Percentiles rank a stretch among this genome's conserved stretches.
Evolutionary conservation across 1,284 basidiomycete genomes (phyloP).

Genomic region (Mycosarcoma maydis): DNA sequence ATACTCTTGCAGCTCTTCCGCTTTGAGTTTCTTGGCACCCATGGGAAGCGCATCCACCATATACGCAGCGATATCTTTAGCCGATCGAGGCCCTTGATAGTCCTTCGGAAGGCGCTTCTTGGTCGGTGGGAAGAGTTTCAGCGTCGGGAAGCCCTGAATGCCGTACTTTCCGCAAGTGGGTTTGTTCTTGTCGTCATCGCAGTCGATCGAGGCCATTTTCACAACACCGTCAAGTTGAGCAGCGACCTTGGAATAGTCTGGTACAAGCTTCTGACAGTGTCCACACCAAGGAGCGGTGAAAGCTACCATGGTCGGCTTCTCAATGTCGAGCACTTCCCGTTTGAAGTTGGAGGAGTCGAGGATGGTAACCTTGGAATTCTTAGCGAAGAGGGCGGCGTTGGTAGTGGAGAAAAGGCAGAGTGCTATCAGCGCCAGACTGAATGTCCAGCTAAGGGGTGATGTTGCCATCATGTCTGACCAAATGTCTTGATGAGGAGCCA

Average conservation of each 20-base stretch:
- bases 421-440: slow-evolving; percentile 35
- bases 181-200: slow-evolving; percentile 85
- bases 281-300: slow-evolving; percentile 68
- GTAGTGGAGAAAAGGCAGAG: slow-evolving; percentile 13
- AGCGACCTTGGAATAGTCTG: slow-evolving; percentile 85
- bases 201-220: slow-evolving; percentile 89
- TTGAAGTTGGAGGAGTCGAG: slow-evolving; percentile 53
- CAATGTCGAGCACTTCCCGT: slow-evolving; percentile 60
- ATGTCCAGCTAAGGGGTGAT: slow-evolving; percentile 5
- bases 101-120: slow-evolving; percentile 74
- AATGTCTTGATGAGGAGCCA: neutral
- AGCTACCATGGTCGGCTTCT: slow-evolving; percentile 67
- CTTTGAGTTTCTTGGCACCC: slow-evolving; percentile 73
- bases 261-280: slow-evolving; percentile 86
- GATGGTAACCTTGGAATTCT: slow-evolving; percentile 53
- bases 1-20: slow-evolving; percentile 69
- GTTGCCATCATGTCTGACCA: neutral
- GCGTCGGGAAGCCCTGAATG: slow-evolving; percentile 91
- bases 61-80: slow-evolving; percentile 79
- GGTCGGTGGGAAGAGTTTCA: slow-evolving; percentile 73
- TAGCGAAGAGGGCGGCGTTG: slow-evolving; percentile 57
- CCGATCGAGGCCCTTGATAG: slow-evolving; percentile 80
- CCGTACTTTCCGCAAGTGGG: slow-evolving; percentile 81
- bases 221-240: slow-evolving; percentile 81
- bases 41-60: slow-evolving; percentile 79